A percentile compares a stretch with the other conserved stretches of the same genome.
phyloP scores from a whole-genome alignment of 2,329 filamentous ascomycete genomes.

The Metarhizium humberi region DNA sequence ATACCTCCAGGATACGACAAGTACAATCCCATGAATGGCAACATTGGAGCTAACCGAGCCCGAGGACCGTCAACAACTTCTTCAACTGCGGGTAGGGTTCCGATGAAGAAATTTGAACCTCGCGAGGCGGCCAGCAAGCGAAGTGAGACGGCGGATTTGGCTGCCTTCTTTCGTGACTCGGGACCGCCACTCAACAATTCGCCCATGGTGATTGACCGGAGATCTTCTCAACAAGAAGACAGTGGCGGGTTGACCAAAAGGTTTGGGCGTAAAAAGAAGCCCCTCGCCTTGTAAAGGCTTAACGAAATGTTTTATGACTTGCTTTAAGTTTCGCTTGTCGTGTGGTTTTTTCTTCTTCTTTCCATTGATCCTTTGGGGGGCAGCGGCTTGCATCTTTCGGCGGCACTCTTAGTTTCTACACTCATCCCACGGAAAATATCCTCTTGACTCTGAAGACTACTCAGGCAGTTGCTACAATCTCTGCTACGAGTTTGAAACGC shows the following conservation, averaged over 20 bases:
- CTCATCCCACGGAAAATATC: no score
- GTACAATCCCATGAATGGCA: constrained; percentile 22
- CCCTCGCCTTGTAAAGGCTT: constrained; percentile 18
- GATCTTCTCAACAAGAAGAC: constrained; percentile 25
- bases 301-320: not conserved
- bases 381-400: not conserved
- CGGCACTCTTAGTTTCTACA: not conserved
- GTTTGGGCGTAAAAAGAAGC: constrained; percentile 42
- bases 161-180: constrained; percentile 62
- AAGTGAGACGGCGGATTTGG: constrained; percentile 58
- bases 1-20: constrained; percentile 36
- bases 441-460: no score
- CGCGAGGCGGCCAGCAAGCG: constrained; percentile 38
- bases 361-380: not conserved
- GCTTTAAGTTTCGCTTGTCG: not conserved
- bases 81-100: constrained; percentile 28
- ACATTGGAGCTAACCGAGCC: constrained; percentile 9
- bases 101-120: constrained; percentile 50
- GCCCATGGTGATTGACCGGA: constrained; percentile 15
- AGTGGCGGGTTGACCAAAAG: constrained; percentile 34
- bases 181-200: constrained; percentile 42
- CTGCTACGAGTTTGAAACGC: no score
- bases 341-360: not conserved
- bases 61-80: constrained; percentile 15
- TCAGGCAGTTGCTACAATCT: no score